A percentile compares a stretch with the other conserved stretches of the same genome.
phyloP scores from a whole-genome alignment of 192 early-diverging fungal genomes.

The Rhizophagus sp. region DNA sequence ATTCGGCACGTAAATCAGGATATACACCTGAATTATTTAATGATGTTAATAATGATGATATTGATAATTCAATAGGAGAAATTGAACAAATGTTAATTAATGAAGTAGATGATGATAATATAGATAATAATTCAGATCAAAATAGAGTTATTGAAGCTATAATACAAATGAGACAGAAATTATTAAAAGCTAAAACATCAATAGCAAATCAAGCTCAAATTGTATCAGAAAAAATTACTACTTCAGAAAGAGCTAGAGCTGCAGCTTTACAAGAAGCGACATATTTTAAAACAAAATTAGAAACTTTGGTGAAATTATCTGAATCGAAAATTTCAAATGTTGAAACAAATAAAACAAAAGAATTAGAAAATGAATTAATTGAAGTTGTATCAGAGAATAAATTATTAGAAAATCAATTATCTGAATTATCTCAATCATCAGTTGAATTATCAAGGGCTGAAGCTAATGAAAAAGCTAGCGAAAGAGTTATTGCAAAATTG shows the following conservation, averaged over 20 bases:
- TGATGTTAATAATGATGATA: neutral
- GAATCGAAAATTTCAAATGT: constrained; percentile 32
- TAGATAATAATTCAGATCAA: constrained; percentile 48
- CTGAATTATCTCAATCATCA: constrained; percentile 45
- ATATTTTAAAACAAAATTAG: constrained; percentile 51
- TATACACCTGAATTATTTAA: constrained; percentile 23
- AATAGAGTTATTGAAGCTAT: constrained; percentile 49
- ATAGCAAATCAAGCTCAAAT: constrained; percentile 38
- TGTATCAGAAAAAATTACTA: constrained; percentile 46
- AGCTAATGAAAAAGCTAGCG: constrained; percentile 47
- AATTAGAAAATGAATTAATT: constrained; percentile 47
- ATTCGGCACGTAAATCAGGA: constrained; percentile 40
- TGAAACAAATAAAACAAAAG: constrained; percentile 40
- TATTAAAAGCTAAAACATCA: constrained; percentile 38
- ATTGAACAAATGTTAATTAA: constrained; percentile 33
- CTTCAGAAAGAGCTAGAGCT: constrained; percentile 45
- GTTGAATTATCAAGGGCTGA: constrained; percentile 45
- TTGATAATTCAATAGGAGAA: constrained; percentile 24
- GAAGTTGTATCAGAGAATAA: constrained; percentile 43
- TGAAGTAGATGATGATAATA: neutral
- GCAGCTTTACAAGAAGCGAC: constrained; percentile 56
- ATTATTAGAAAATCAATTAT: constrained; percentile 34
- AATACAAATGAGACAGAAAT: constrained; percentile 45
- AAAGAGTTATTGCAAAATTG: constrained; percentile 43
- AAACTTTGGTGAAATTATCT: constrained; percentile 43